phyloP scores from a whole-genome alignment of 2,329 filamentous ascomycete species.

The Fusarium redolens region DNA sequence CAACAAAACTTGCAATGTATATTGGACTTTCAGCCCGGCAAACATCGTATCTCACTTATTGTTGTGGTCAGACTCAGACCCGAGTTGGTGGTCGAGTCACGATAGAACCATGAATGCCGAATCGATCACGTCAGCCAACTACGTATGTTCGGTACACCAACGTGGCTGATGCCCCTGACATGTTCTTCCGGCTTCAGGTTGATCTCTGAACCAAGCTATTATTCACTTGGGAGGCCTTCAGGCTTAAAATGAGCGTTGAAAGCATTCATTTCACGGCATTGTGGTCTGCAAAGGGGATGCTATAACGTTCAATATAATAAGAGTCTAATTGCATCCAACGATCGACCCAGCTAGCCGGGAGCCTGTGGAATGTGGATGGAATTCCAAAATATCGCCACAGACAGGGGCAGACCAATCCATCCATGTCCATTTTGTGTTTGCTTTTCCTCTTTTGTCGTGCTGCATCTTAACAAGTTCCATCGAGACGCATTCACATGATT shows the following conservation, averaged over 20 bases:
- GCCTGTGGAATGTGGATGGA: conserved; percentile 36
- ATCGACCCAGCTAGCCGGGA: conserved; percentile 31
- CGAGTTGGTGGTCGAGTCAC: conserved; percentile 7
- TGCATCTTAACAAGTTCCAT: conserved; percentile 13
- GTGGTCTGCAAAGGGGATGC: background rate
- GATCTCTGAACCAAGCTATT: background rate
- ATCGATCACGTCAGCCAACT: conserved; percentile 32
- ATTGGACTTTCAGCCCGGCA: background rate
- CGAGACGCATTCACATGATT: conserved; percentile 23
- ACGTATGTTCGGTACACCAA: background rate
- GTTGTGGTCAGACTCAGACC: conserved; percentile 13
- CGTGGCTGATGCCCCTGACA: conserved; percentile 4
- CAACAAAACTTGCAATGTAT: background rate
- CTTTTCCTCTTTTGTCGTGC: conserved; percentile 20
- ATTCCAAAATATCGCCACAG: conserved; percentile 28
- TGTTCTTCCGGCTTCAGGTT: background rate
- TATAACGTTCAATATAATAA: background rate
- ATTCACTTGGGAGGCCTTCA: background rate
- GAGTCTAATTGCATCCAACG: conserved; percentile 6
- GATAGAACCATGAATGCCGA: conserved; percentile 25
- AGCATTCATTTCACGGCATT: background rate
- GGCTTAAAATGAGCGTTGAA: background rate
- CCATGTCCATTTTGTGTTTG: conserved; percentile 13
- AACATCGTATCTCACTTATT: background rate
- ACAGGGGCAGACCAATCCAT: conserved; percentile 23